A percentile compares a stretch with the other conserved stretches of the same genome.
These are phyloP conservation scores for Arthrobotrys entomopaga DNA, from an alignment of 2,329 filamentous ascomycete genomes.

Conservation along the genomic window DNA sequence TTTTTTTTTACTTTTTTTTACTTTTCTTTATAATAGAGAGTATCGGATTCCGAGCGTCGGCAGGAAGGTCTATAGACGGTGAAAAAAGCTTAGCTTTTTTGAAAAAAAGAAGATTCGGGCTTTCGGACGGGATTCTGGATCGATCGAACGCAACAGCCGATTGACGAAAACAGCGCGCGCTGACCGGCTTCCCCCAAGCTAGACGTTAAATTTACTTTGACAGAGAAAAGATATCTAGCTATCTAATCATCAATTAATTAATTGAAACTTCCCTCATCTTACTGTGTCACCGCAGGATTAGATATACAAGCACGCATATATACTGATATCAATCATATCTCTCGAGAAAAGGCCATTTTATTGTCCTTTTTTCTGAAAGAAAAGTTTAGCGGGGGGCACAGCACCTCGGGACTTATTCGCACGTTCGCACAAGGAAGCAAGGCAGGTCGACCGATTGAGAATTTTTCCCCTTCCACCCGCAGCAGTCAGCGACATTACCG, in stretches of 20 bases:
- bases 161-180: conserved; percentile 36
- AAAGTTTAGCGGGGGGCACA: too few species aligned
- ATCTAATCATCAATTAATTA: too few species aligned
- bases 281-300: not conserved
- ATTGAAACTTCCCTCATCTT: too few species aligned
- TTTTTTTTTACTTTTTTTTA: too few species aligned
- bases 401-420: not conserved
- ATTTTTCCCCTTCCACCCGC: conserved; percentile 44
- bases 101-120: conserved; percentile 4
- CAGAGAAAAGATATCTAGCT: too few species aligned
- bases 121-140: conserved; percentile 18
- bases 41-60: not conserved
- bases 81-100: too few species aligned
- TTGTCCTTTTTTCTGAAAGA: too few species aligned
- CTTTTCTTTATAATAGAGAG: not conserved
- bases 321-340: too few species aligned
- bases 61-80: too few species aligned
- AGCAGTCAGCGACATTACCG: conserved; percentile 49
- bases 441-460: too few species aligned
- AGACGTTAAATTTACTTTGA: too few species aligned
- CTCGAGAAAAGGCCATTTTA: conserved; percentile 15
- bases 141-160: not conserved
- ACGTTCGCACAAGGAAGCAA: not conserved
- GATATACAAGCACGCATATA: not conserved
- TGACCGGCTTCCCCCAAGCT: not conserved